Conservation (phyloP, 164 flowering plant species). For the Protea cynaroides region DNA sequence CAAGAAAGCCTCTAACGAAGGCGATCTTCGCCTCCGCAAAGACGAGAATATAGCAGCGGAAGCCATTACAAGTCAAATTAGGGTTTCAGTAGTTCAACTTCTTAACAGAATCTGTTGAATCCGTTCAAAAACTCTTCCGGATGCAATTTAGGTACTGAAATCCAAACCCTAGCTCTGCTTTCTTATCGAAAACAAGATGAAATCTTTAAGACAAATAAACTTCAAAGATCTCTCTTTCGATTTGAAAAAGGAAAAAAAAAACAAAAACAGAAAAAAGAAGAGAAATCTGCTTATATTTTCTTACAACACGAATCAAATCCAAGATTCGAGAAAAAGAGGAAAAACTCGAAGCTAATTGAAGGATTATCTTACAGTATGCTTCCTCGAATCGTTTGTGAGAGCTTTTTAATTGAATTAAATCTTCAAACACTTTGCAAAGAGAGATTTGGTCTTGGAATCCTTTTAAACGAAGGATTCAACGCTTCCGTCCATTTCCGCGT, state of each 20-base stretch:
- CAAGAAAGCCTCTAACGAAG: slow-evolving; percentile 68
- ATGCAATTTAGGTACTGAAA: not conserved
- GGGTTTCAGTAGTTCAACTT: slow-evolving; percentile 1
- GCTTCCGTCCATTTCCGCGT: slow-evolving; percentile 10
- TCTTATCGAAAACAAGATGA: not conserved
- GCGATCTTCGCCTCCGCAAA: slow-evolving; percentile 62
- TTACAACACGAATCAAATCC: not conserved
- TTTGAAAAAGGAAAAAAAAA: not conserved
- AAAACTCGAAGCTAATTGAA: not conserved
- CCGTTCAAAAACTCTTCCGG: too few species aligned
- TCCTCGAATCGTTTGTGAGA: not conserved
- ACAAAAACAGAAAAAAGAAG: not conserved
- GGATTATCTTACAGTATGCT: not conserved
- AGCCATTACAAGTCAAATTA: slow-evolving; percentile 38
- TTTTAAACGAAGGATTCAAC: not conserved
- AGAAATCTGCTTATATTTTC: not conserved
- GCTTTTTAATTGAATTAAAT: not conserved
- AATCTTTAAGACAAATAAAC: too few species aligned
- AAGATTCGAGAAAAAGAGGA: not conserved
- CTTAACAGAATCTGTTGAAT: not conserved
- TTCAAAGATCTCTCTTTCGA: too few species aligned
- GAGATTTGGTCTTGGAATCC: not conserved
- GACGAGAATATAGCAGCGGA: slow-evolving; percentile 73
- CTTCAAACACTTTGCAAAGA: not conserved
- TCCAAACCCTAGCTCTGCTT: not conserved